A percentile compares a stretch with the other conserved stretches of the same genome.
Evolutionary conservation across 1,139 yeast species (phyloP).

Genomic region (Protomyces gravidus): DNA sequence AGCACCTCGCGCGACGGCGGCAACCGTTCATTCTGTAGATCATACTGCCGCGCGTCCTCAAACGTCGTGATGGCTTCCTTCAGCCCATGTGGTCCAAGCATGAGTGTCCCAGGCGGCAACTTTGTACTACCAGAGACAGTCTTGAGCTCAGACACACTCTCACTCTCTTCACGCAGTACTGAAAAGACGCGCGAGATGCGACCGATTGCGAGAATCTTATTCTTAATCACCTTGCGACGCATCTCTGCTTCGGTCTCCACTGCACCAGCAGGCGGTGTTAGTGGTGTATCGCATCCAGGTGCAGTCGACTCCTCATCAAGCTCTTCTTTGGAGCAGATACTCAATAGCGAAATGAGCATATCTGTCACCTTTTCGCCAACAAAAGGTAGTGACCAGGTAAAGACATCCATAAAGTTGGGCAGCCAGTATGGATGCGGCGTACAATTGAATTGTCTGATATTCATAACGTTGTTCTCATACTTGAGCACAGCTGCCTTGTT

Average conservation of each 20-base stretch:
- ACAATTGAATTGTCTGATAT: slow-evolving; percentile 86
- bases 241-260: slow-evolving; percentile 39
- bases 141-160: slow-evolving; percentile 76
- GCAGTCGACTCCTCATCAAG: slow-evolving; percentile 57
- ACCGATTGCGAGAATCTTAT: slow-evolving; percentile 91
- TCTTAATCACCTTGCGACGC: slow-evolving; percentile 63
- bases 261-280: slow-evolving; percentile 32
- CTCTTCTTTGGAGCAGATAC: slow-evolving; percentile 94
- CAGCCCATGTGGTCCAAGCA: slow-evolving; percentile 79
- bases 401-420: slow-evolving; percentile 96
- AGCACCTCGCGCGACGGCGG: slow-evolving; percentile 75
- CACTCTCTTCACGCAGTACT: slow-evolving; percentile 83
- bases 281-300: slow-evolving; percentile 19
- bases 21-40: slow-evolving; percentile 75
- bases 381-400: slow-evolving; percentile 95
- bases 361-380: slow-evolving; percentile 95
- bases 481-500: slow-evolving; percentile 92
- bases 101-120: slow-evolving; percentile 81
- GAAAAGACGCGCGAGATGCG: slow-evolving; percentile 90
- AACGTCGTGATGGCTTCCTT: slow-evolving; percentile 58
- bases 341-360: slow-evolving; percentile 82
- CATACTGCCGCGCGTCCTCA: slow-evolving; percentile 81
- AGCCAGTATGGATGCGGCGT: slow-evolving; percentile 97
- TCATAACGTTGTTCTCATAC: slow-evolving; percentile 83
- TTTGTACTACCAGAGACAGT: slow-evolving; percentile 57